A percentile compares a stretch with the other conserved stretches of the same genome.
These are phyloP conservation scores for Leishmania lainsoni DNA, from an alignment of 208 protist genomes.

Conservation along the genomic window DNA sequence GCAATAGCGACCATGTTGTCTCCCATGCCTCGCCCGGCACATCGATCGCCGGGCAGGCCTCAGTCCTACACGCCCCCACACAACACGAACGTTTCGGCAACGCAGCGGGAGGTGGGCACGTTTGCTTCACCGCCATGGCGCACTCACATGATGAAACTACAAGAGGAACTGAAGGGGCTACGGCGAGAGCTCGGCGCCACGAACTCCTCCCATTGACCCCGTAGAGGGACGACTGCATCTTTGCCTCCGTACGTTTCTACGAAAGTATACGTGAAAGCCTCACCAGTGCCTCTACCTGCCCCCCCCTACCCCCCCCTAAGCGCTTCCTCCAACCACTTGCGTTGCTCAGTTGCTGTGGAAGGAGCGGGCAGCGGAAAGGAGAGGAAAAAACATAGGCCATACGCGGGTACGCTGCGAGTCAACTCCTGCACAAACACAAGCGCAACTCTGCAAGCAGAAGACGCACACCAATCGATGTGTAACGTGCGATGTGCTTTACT, in stretches of 20 bases:
- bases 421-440: background rate
- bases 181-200: conserved; percentile 38
- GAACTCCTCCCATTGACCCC: background rate
- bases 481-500: background rate
- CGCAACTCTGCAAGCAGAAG: background rate
- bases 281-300: background rate
- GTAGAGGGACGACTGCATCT: background rate
- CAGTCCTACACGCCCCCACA: conserved; percentile 20
- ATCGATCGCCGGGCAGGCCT: conserved; percentile 3
- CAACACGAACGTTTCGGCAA: conserved; percentile 1
- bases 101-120: background rate
- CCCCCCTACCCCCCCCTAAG: background rate
- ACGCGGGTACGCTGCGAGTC: background rate
- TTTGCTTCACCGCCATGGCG: conserved; percentile 42
- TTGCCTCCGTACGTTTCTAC: background rate
- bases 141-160: conserved; percentile 49
- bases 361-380: background rate
- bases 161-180: conserved; percentile 56
- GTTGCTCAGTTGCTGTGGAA: background rate
- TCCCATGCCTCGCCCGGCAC: conserved; percentile 2
- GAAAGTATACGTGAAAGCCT: background rate
- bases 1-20: background rate
- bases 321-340: background rate
- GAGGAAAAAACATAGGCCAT: background rate
- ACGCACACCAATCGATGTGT: background rate